phyloP scores from a whole-genome alignment of 2,329 filamentous ascomycete genomes.

The Dothistroma septosporum region DNA sequence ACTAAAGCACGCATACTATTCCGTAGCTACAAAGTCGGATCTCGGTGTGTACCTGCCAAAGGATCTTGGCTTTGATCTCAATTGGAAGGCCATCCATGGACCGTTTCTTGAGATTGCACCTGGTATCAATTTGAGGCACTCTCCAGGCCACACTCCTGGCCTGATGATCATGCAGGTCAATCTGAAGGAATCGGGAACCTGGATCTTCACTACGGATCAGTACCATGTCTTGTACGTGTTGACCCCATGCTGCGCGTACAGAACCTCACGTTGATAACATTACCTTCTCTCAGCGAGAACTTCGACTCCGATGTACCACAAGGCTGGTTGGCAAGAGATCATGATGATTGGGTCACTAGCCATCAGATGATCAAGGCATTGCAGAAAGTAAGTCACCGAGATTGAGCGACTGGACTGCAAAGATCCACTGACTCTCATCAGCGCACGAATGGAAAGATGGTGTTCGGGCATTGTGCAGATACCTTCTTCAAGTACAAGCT shows the following conservation, averaged over 20 bases:
- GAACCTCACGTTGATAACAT: no score
- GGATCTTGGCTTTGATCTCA: constrained; percentile 37
- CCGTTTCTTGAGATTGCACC: constrained; percentile 34
- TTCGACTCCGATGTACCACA: constrained; percentile 34
- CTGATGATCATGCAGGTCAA: constrained; percentile 38
- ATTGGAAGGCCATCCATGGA: constrained; percentile 37
- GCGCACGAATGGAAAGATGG: constrained; percentile 24
- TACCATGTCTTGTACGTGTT: constrained; percentile 31
- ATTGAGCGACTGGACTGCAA: not conserved
- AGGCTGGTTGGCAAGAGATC: constrained; percentile 38
- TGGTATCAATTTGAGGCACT: constrained; percentile 35
- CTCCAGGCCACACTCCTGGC: constrained; percentile 38
- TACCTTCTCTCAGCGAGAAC: constrained; percentile 29
- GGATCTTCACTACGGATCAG: constrained; percentile 39
- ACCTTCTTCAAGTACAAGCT: constrained; percentile 21
- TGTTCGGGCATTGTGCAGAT: constrained; percentile 24
- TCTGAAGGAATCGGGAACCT: constrained; percentile 34
- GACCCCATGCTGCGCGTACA: not conserved
- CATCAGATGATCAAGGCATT: constrained; percentile 26
- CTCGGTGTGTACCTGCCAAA: constrained; percentile 34
- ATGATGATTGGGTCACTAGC: constrained; percentile 33
- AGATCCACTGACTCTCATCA: not conserved
- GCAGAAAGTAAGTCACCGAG: constrained; percentile 14
- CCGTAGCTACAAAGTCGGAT: constrained; percentile 36
- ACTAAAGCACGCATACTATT: constrained; percentile 37